Evolutionary conservation across 805 yeast species (phyloP).

Genomic region (Metschnikowia amazonensis): DNA sequence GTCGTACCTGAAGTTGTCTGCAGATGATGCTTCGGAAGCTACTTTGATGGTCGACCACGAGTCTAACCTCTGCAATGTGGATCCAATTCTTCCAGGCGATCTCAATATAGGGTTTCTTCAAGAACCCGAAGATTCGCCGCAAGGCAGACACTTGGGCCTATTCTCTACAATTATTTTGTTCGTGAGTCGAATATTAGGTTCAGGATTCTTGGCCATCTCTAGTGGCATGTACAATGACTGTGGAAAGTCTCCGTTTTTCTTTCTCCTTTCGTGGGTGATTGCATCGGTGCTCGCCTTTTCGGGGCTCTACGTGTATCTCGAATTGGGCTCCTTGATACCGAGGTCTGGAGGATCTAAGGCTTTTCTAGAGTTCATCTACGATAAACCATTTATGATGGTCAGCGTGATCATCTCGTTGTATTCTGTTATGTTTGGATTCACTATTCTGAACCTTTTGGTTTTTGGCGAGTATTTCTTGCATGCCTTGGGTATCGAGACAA

Average conservation of each 20-base stretch:
- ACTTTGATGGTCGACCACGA: constrained; percentile 8
- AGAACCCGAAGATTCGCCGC: constrained; percentile 54
- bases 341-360: constrained; percentile 75
- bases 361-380: constrained; percentile 64
- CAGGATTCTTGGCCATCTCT: constrained; percentile 75
- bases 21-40: constrained; percentile 5
- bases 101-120: constrained; percentile 18
- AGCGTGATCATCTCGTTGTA: constrained; percentile 49
- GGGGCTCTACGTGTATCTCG: constrained; percentile 64
- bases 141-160: constrained; percentile 70
- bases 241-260: constrained; percentile 63
- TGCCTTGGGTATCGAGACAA: constrained; percentile 40
- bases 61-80: constrained; percentile 4
- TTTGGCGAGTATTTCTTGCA: constrained; percentile 58
- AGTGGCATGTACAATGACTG: constrained; percentile 61
- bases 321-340: constrained; percentile 67
- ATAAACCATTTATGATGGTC: constrained; percentile 53
- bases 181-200: constrained; percentile 68
- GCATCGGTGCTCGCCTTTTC: constrained; percentile 62
- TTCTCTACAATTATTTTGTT: constrained; percentile 62
- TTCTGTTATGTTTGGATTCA: constrained; percentile 52
- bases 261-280: constrained; percentile 58
- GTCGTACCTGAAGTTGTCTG: constrained; percentile 11
- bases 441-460: constrained; percentile 52
- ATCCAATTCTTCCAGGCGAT: constrained; percentile 5